Percentiles rank a stretch among this genome's conserved stretches.
Evolutionary conservation across 495 filamentous ascomycete genomes (phyloP).

Genomic region (Bombardia bombarda): DNA sequence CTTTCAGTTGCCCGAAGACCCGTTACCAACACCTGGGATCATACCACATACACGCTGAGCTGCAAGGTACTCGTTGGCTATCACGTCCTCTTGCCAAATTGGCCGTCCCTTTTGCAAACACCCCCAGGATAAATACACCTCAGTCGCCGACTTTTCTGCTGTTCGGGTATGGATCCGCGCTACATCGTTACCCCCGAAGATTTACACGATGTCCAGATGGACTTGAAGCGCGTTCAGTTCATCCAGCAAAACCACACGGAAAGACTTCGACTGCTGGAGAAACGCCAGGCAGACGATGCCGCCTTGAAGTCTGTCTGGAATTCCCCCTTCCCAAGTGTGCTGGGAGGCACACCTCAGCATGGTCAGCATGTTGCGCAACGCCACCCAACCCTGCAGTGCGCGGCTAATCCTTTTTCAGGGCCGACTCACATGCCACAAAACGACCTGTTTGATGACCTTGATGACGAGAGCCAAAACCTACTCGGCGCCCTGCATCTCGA

Average conservation of each 20-base stretch:
- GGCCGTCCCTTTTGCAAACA: too few relatives aligned
- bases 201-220: conserved; percentile 78
- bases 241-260: conserved; percentile 77
- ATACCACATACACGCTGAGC: background rate
- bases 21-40: background rate
- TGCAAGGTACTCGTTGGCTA: too few relatives aligned
- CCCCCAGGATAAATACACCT: too few relatives aligned
- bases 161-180: conserved; percentile 47
- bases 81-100: too few relatives aligned
- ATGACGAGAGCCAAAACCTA: conserved; percentile 66
- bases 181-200: conserved; percentile 55
- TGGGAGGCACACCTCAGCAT: conserved; percentile 73
- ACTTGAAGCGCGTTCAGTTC: conserved; percentile 73
- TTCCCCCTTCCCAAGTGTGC: conserved; percentile 71
- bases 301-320: conserved; percentile 82
- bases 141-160: background rate
- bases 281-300: conserved; percentile 72
- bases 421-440: conserved; percentile 62
- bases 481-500: conserved; percentile 64
- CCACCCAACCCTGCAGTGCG: background rate
- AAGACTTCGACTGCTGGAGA: conserved; percentile 68
- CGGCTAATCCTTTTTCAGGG: conserved; percentile 42
- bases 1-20: too few relatives aligned
- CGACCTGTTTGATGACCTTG: conserved; percentile 57
- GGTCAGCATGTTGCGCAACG: conserved; percentile 42